Conservation (phyloP, 1,139 yeast species). For the Candida albicans region DNA sequence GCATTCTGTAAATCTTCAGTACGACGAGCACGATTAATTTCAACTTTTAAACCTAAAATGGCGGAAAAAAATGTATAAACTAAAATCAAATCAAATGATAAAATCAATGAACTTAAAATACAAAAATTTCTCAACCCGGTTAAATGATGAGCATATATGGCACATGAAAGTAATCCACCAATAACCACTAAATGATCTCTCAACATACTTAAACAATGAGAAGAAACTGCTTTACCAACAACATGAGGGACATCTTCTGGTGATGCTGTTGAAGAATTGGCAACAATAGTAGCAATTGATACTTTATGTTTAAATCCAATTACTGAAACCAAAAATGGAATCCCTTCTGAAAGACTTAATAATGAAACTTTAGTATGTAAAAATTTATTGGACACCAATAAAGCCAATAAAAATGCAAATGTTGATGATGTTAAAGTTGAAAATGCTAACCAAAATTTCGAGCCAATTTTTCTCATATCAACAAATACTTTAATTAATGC, state of each 20-base stretch:
- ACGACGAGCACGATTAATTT: constrained; percentile 84
- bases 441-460: constrained; percentile 87
- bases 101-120: constrained; percentile 69
- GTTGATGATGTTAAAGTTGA: constrained; percentile 79
- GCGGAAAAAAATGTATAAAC: constrained; percentile 86
- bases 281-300: constrained; percentile 66
- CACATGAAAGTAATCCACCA: constrained; percentile 66
- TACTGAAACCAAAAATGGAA: constrained; percentile 90
- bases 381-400: constrained; percentile 63
- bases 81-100: constrained; percentile 71
- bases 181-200: constrained; percentile 81
- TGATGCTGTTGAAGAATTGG: constrained; percentile 40
- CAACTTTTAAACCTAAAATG: constrained; percentile 83
- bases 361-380: constrained; percentile 61
- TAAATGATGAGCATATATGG: constrained; percentile 68
- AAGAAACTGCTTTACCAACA: constrained; percentile 60
- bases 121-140: constrained; percentile 85
- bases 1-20: constrained; percentile 79
- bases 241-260: constrained; percentile 44
- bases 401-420: constrained; percentile 84
- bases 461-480: constrained; percentile 80
- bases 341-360: constrained; percentile 81
- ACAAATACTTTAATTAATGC: constrained; percentile 75
- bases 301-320: constrained; percentile 92
- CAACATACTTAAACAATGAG: constrained; percentile 68